A percentile compares a stretch with the other conserved stretches of the same genome.
These are phyloP conservation scores for Fibroporia radiculosa DNA, from an alignment of 768 basidiomycete genomes.

Conservation along the genomic window DNA sequence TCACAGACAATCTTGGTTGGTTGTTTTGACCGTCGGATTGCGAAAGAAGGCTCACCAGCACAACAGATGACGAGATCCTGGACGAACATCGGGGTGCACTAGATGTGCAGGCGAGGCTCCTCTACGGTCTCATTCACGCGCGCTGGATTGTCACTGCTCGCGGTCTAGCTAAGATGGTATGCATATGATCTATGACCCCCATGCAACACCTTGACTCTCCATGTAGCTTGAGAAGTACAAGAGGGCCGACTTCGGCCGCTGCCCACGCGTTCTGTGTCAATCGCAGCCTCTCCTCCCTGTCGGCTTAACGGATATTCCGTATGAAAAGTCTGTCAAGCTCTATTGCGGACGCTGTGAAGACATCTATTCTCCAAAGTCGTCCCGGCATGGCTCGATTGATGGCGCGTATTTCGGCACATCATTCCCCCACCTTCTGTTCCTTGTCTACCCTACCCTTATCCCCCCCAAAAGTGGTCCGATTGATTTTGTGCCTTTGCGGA, in stretches of 20 bases:
- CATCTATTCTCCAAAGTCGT: conserved; percentile 95
- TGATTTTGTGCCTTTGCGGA: conserved; percentile 26
- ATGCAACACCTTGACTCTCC: background rate
- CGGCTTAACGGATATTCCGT: conserved; percentile 94
- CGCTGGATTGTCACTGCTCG: conserved; percentile 94
- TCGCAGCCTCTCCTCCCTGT: conserved; percentile 93
- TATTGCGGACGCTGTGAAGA: conserved; percentile 99
- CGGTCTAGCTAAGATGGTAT: conserved; percentile 92
- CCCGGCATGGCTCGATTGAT: conserved; percentile 94
- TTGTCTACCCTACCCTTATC: conserved; percentile 92
- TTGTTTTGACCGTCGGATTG: conserved; percentile 3
- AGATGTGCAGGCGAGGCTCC: conserved; percentile 85
- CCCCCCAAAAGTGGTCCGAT: conserved; percentile 67
- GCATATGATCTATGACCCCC: conserved; percentile 4
- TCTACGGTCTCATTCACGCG: conserved; percentile 96
- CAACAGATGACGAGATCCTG: conserved; percentile 83
- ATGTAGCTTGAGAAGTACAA: conserved; percentile 91
- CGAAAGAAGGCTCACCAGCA: background rate
- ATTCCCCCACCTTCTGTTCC: conserved; percentile 94
- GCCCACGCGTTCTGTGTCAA: conserved; percentile 95
- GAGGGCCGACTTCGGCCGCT: conserved; percentile 95
- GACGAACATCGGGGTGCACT: conserved; percentile 89
- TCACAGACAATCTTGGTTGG: conserved; percentile 91
- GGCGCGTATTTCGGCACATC: conserved; percentile 99
- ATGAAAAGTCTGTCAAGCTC: conserved; percentile 97